Percentiles rank a stretch among this genome's conserved stretches.
phyloP scores from a whole-genome alignment of 257 asterid species.

The Ehretia macrophylla region DNA sequence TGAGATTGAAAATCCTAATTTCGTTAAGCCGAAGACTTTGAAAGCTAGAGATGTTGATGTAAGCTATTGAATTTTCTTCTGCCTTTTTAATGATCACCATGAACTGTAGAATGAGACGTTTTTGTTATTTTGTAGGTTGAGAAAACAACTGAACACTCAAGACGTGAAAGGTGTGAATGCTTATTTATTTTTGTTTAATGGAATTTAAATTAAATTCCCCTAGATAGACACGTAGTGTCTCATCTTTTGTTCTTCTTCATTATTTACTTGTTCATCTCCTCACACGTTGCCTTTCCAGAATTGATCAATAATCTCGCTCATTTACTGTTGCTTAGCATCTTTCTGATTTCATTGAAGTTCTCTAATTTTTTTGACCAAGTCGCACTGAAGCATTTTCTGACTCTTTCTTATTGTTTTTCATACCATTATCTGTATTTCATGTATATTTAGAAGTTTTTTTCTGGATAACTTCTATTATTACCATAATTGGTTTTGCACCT shows the following conservation, averaged over 20 bases:
- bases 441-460: too few species aligned
- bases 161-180: constrained; percentile 74
- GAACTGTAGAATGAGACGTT: constrained; percentile 2
- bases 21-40: constrained; percentile 70
- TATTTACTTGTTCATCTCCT: too few species aligned
- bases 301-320: too few species aligned
- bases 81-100: background rate
- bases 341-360: background rate
- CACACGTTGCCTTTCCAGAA: too few species aligned
- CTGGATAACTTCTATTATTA: too few species aligned
- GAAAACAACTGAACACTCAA: constrained; percentile 86
- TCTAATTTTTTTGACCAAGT: background rate
- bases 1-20: constrained; percentile 81
- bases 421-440: too few species aligned
- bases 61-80: constrained; percentile 20
- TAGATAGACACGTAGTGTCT: too few species aligned
- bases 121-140: constrained; percentile 48
- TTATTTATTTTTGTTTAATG: background rate
- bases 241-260: too few species aligned
- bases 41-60: constrained; percentile 88
- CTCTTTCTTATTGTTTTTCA: background rate
- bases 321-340: too few species aligned
- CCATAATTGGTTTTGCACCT: too few species aligned
- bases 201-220: background rate
- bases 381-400: background rate